These are phyloP conservation scores for Globisporangium alternatum DNA, from an alignment of 352 stramenopile species.

Conservation along the genomic window DNA sequence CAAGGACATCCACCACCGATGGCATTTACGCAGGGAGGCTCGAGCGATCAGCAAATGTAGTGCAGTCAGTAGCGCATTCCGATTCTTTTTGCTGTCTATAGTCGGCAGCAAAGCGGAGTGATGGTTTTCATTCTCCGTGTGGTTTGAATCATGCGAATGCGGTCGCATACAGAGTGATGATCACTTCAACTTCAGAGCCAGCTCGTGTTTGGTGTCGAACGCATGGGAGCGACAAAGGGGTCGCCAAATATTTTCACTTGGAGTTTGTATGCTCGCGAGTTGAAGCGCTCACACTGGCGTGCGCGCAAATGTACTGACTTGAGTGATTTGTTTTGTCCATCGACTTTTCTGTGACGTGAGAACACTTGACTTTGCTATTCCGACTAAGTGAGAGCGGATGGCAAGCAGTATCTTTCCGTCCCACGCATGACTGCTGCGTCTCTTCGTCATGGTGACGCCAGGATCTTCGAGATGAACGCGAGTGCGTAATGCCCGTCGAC, in stretches of 20 bases:
- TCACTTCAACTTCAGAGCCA: slow-evolving; percentile 13
- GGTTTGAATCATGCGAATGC: neutral
- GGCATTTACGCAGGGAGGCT: too few species aligned
- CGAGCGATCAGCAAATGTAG: too few species aligned
- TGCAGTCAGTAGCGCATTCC: too few species aligned
- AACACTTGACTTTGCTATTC: neutral
- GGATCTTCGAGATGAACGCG: neutral
- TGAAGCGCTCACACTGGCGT: neutral
- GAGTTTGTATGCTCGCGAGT: neutral
- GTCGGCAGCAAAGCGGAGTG: too few species aligned
- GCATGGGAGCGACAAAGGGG: neutral
- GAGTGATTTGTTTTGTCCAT: neutral
- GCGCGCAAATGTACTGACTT: neutral
- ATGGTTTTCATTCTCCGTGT: too few species aligned
- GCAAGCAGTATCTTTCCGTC: neutral
- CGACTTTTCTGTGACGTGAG: slow-evolving; percentile 8
- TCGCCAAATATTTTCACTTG: neutral
- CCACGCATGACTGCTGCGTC: neutral
- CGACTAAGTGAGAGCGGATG: neutral
- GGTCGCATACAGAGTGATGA: neutral
- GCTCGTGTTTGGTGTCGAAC: neutral
- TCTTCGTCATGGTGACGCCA: slow-evolving; percentile 2
- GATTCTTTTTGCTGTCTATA: too few species aligned
- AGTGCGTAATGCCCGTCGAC: slow-evolving; percentile 4
- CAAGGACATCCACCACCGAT: too few species aligned